Conservation (phyloP, 192 early-diverging fungal genomes). For the Spizellomyces sp. region DNA sequence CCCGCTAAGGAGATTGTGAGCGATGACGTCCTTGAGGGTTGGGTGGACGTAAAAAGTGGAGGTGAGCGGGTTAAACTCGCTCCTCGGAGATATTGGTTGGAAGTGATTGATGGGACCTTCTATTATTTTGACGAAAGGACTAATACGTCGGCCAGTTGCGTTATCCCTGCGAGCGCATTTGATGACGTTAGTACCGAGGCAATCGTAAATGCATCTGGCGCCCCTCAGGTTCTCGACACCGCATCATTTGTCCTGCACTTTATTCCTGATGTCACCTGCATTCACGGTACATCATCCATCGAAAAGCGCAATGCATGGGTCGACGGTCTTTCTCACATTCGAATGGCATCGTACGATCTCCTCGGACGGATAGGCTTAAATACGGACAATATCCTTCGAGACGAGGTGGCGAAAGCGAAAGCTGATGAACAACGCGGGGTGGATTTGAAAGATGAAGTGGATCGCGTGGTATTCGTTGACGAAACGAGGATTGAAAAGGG, state of each 20-base stretch:
- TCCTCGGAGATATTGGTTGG: slow-evolving; percentile 5
- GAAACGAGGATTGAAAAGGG: slow-evolving; percentile 27
- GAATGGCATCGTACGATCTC: slow-evolving; percentile 22
- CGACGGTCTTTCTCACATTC: not conserved
- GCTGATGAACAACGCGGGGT: not conserved
- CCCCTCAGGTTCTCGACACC: too few relatives aligned
- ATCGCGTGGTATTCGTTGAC: slow-evolving; percentile 9
- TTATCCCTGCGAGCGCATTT: not conserved
- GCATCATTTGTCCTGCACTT: too few relatives aligned
- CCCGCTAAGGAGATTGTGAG: slow-evolving; percentile 7
- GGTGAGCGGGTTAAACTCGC: not conserved
- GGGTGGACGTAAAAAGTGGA: slow-evolving; percentile 1
- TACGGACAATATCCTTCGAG: slow-evolving; percentile 10
- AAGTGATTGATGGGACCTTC: slow-evolving; percentile 16
- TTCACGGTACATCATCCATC: not conserved
- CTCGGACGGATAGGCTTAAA: slow-evolving; percentile 21
- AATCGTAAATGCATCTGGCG: not conserved
- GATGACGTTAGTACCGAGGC: not conserved
- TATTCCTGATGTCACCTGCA: not conserved
- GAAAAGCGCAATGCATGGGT: slow-evolving; percentile 13
- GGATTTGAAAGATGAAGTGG: not conserved
- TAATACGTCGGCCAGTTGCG: too few relatives aligned
- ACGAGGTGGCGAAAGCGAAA: slow-evolving; percentile 3
- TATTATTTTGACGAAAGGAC: slow-evolving; percentile 13
- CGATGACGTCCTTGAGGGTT: slow-evolving; percentile 14